Percentiles rank a stretch among this genome's conserved stretches.
Evolutionary conservation across 192 early-diverging fungal species (phyloP).

Genomic region (Podila clonocystis): DNA sequence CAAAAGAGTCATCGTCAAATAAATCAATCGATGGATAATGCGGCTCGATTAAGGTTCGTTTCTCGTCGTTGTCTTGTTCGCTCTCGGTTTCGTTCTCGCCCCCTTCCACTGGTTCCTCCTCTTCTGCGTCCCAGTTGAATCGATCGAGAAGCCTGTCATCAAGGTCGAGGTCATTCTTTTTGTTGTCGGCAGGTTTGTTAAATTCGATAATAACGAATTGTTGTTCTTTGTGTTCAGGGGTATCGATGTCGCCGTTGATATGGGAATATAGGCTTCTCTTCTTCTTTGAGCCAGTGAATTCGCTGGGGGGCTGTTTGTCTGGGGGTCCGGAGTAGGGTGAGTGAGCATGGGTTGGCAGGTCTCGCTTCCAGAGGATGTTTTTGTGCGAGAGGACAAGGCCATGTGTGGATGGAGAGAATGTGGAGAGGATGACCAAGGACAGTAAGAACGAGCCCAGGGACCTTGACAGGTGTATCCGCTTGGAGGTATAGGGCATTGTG

Average conservation of each 20-base stretch:
- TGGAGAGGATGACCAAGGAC: not conserved
- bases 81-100: conserved; percentile 13
- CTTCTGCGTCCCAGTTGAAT: not conserved
- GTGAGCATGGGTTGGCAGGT: not conserved
- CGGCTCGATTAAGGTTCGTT: conserved; percentile 34
- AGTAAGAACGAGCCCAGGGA: conserved; percentile 2
- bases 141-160: not conserved
- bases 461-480: not conserved
- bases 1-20: conserved; percentile 24
- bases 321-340: conserved; percentile 7
- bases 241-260: conserved; percentile 12
- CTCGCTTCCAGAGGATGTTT: not conserved
- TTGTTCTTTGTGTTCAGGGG: conserved; percentile 5
- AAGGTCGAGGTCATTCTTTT: not conserved
- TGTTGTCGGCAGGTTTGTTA: not conserved
- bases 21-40: conserved; percentile 38
- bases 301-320: not conserved
- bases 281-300: not conserved
- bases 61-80: conserved; percentile 1
- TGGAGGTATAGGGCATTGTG: not conserved
- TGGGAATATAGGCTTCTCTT: conserved; percentile 36
- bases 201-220: not conserved
- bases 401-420: not conserved
- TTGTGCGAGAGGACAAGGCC: not conserved
- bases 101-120: not conserved